Evolutionary conservation across 106 monocot genomes (phyloP).

Genomic region (Ottelia alismoides): DNA sequence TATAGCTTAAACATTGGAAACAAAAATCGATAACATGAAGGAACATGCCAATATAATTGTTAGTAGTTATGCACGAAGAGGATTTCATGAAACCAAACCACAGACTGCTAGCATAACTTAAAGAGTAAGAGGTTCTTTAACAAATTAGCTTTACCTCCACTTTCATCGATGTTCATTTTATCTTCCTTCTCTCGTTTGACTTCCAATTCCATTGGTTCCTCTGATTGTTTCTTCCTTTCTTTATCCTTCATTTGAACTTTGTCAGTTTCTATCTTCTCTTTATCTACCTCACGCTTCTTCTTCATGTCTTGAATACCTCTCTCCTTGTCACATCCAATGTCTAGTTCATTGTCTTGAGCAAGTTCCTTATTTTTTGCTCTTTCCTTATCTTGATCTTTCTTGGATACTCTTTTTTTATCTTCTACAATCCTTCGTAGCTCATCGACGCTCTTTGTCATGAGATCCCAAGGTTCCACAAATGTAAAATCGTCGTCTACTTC

Average conservation of each 20-base stretch:
- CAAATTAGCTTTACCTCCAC: too few relatives aligned
- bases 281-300: conserved; percentile 29
- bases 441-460: conserved; percentile 78
- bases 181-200: conserved; percentile 31
- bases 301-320: conserved; percentile 50
- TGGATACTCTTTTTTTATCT: conserved; percentile 56
- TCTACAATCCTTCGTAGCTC: conserved; percentile 70
- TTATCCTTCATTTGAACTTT: conserved; percentile 45
- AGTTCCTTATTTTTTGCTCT: conserved; percentile 25
- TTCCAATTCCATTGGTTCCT: conserved; percentile 37
- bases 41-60: too few relatives aligned
- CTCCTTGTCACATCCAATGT: conserved; percentile 27
- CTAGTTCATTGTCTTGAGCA: conserved; percentile 4
- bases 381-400: conserved; percentile 22
- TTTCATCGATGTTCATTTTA: conserved; percentile 36
- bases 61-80: too few relatives aligned
- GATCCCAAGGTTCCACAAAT: conserved; percentile 84
- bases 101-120: too few relatives aligned
- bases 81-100: too few relatives aligned
- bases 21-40: too few relatives aligned
- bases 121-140: too few relatives aligned
- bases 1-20: too few relatives aligned
- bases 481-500: conserved; percentile 67
- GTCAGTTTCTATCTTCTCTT: conserved; percentile 29
- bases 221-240: conserved; percentile 48